Conservation (phyloP, 805 yeast species). For the Metschnikowia colocasiae region DNA sequence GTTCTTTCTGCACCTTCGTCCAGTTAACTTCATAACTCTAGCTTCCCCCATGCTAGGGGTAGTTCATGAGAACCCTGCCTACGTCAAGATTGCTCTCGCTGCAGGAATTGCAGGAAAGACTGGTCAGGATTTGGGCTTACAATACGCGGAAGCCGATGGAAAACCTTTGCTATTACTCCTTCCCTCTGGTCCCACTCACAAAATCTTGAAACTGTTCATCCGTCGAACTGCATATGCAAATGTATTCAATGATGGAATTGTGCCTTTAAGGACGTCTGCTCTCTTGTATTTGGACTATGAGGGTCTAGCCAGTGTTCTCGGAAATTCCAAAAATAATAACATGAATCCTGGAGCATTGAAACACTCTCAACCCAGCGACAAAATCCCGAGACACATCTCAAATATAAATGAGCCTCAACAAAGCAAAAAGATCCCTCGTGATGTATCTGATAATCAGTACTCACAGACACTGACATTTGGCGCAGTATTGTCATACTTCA, state of each 20-base stretch:
- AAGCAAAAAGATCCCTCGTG: slow-evolving; percentile 20
- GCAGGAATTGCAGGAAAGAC: slow-evolving; percentile 90
- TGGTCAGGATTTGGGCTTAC: slow-evolving; percentile 84
- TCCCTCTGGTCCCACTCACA: slow-evolving; percentile 72
- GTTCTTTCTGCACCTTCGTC: slow-evolving; percentile 62
- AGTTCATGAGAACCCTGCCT: slow-evolving; percentile 80
- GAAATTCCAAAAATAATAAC: not conserved
- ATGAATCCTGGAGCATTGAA: not conserved
- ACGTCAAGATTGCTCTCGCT: slow-evolving; percentile 77
- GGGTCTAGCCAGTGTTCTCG: slow-evolving; percentile 36
- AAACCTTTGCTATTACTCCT: slow-evolving; percentile 71
- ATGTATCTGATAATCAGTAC: slow-evolving; percentile 15
- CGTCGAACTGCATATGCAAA: slow-evolving; percentile 86
- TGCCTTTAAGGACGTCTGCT: slow-evolving; percentile 88
- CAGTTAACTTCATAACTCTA: slow-evolving; percentile 73
- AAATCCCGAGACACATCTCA: not conserved
- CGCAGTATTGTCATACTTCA: slow-evolving; percentile 37
- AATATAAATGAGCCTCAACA: not conserved
- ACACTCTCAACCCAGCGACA: slow-evolving; percentile 1
- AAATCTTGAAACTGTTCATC: slow-evolving; percentile 56
- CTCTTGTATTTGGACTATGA: slow-evolving; percentile 81
- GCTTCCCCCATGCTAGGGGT: slow-evolving; percentile 92
- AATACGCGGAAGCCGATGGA: slow-evolving; percentile 36
- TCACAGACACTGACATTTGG: slow-evolving; percentile 28
- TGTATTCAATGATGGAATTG: slow-evolving; percentile 90